These are phyloP conservation scores for Helicocarpus griseus DNA, from an alignment of 2,329 filamentous ascomycete genomes.

Conservation along the genomic window DNA sequence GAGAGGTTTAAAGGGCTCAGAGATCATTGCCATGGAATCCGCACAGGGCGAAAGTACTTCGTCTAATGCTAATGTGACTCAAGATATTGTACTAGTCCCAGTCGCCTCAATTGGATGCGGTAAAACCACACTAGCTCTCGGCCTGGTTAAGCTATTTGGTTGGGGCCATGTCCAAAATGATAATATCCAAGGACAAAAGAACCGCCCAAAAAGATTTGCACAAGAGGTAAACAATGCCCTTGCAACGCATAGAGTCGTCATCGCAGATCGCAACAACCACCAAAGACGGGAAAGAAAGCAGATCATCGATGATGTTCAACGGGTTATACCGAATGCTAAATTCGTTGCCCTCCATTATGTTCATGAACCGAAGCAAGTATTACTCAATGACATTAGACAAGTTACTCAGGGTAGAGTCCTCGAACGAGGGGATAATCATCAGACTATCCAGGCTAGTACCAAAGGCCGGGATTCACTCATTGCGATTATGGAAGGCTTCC, in stretches of 20 bases:
- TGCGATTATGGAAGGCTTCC: constrained; percentile 90
- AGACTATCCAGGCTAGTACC: constrained; percentile 83
- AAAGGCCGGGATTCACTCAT: constrained; percentile 65
- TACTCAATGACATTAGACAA: constrained; percentile 62
- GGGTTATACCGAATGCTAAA: constrained; percentile 51
- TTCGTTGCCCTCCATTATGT: constrained; percentile 84
- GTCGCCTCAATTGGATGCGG: constrained; percentile 92
- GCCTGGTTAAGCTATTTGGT: constrained; percentile 68
- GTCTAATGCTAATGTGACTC: constrained; percentile 34
- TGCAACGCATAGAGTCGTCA: constrained; percentile 58
- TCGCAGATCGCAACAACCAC: constrained; percentile 93
- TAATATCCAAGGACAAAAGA: constrained; percentile 70
- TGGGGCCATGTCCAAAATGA: constrained; percentile 97
- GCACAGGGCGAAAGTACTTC: constrained; percentile 34
- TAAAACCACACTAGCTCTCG: constrained; percentile 85
- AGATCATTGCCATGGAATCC: constrained; percentile 66
- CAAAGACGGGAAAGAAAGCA: constrained; percentile 80
- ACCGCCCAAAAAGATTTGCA: constrained; percentile 69
- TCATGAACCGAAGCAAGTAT: constrained; percentile 53
- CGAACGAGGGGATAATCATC: constrained; percentile 85
- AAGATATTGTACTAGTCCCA: constrained; percentile 73
- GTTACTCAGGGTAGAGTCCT: constrained; percentile 72
- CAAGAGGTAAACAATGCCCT: constrained; percentile 58
- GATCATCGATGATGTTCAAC: constrained; percentile 66
- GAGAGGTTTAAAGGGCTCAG: constrained; percentile 75